Evolutionary conservation across 164 flowering plant genomes (phyloP).

Genomic region (Aristolochia californica): DNA sequence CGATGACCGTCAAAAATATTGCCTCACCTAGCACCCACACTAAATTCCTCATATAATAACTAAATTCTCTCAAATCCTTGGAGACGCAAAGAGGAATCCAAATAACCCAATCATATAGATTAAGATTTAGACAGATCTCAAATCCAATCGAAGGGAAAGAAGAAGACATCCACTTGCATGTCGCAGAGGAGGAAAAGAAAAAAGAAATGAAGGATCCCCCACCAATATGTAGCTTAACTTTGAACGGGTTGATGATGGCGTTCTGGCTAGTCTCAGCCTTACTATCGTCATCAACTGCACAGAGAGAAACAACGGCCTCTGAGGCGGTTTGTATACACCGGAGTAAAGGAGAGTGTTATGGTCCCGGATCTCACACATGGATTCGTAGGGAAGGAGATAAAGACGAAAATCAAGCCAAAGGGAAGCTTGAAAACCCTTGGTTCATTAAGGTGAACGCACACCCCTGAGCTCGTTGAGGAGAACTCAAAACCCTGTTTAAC

Average conservation of each 20-base stretch:
- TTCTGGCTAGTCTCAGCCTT: slow-evolving; percentile 17
- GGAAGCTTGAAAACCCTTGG: too few relatives aligned
- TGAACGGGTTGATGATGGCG: slow-evolving; percentile 40
- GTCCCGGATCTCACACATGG: too few relatives aligned
- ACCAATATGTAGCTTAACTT: slow-evolving; percentile 34
- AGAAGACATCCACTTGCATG: slow-evolving; percentile 20
- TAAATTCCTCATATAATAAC: background rate
- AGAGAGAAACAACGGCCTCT: slow-evolving; percentile 47
- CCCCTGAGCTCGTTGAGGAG: too few relatives aligned
- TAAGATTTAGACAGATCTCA: slow-evolving; percentile 23
- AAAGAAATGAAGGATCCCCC: background rate
- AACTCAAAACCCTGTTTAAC: too few relatives aligned
- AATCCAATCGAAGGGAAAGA: slow-evolving; percentile 42
- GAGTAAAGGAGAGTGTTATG: slow-evolving; percentile 73
- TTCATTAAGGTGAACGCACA: too few relatives aligned
- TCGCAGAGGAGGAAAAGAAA: background rate
- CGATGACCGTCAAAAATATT: too few relatives aligned
- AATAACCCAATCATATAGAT: slow-evolving; percentile 6
- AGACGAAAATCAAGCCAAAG: too few relatives aligned
- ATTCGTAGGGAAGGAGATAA: too few relatives aligned
- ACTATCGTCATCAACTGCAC: slow-evolving; percentile 30
- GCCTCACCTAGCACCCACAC: too few relatives aligned
- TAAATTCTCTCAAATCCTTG: too few relatives aligned
- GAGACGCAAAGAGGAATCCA: too few relatives aligned
- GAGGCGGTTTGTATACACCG: slow-evolving; percentile 78